Conservation (phyloP, 306 rosid genomes). For the Begonia fuchsioides region DNA sequence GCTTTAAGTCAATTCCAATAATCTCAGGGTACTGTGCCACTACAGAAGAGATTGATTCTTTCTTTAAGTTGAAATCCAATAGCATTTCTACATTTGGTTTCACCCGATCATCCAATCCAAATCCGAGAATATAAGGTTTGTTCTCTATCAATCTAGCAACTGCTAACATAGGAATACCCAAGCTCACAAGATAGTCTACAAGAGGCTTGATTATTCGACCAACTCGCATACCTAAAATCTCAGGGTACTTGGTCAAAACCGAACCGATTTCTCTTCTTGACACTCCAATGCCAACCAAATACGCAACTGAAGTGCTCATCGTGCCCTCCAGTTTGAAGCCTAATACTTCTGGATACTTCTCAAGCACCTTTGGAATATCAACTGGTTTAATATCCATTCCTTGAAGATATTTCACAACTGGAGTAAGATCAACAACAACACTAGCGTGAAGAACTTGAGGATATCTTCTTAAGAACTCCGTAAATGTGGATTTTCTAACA, state of each 20-base stretch:
- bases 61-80: slow-evolving; percentile 51
- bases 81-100: slow-evolving; percentile 70
- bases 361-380: slow-evolving; percentile 78
- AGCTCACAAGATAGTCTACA: slow-evolving; percentile 65
- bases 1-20: slow-evolving; percentile 57
- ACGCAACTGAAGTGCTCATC: slow-evolving; percentile 94
- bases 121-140: slow-evolving; percentile 77
- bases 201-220: slow-evolving; percentile 81
- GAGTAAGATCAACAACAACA: slow-evolving; percentile 82
- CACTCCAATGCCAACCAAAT: slow-evolving; percentile 80
- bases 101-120: slow-evolving; percentile 59
- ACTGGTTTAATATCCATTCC: slow-evolving; percentile 82
- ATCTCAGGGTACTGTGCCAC: slow-evolving; percentile 85
- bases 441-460: slow-evolving; percentile 97
- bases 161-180: slow-evolving; percentile 84
- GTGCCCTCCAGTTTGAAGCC: slow-evolving; percentile 99
- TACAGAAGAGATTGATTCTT: slow-evolving; percentile 45
- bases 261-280: slow-evolving; percentile 85
- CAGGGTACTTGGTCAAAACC: slow-evolving; percentile 68
- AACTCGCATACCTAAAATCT: slow-evolving; percentile 92
- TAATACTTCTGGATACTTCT: slow-evolving; percentile 73
- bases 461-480: slow-evolving; percentile 69
- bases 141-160: slow-evolving; percentile 84
- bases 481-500: slow-evolving; percentile 68
- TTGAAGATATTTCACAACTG: slow-evolving; percentile 75